Percentiles rank a stretch among this genome's conserved stretches.
These are phyloP conservation scores for Lachnellula suecica DNA, from an alignment of 2,329 filamentous ascomycete species.

Conservation along the genomic window DNA sequence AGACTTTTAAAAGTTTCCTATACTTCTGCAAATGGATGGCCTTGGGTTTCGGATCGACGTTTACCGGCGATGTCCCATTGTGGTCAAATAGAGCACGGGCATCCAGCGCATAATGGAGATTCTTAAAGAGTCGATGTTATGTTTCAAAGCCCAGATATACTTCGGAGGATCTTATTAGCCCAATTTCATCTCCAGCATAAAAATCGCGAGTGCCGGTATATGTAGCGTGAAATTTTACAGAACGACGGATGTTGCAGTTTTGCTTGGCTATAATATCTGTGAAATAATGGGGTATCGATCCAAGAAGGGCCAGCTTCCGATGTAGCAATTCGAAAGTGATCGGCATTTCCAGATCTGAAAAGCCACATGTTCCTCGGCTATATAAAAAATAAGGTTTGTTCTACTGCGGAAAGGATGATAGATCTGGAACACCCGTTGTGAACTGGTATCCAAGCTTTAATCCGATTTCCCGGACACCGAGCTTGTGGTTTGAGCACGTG, in stretches of 20 bases:
- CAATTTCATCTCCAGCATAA: neutral
- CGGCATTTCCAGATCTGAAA: neutral
- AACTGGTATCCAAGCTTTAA: neutral
- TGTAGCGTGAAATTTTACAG: no score
- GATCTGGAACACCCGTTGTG: neutral
- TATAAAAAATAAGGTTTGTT: conserved; percentile 9
- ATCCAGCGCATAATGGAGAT: conserved; percentile 14
- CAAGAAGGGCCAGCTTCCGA: no score
- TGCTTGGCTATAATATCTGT: no score
- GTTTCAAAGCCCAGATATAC: conserved; percentile 4
- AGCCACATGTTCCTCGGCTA: no score
- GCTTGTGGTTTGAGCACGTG: no score
- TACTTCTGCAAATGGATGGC: neutral
- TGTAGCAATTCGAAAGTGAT: no score
- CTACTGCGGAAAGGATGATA: neutral
- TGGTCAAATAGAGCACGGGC: conserved; percentile 6
- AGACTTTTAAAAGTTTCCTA: conserved; percentile 5
- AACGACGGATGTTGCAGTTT: no score
- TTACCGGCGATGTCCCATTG: conserved; percentile 3
- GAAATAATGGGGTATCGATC: no score
- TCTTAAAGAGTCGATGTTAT: conserved; percentile 4
- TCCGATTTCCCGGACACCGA: no score
- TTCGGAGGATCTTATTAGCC: neutral
- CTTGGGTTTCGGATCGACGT: conserved; percentile 20
- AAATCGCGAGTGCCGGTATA: no score